Evolutionary conservation across 768 basidiomycete species (phyloP).

Genomic region (Sutorius australiensis): DNA sequence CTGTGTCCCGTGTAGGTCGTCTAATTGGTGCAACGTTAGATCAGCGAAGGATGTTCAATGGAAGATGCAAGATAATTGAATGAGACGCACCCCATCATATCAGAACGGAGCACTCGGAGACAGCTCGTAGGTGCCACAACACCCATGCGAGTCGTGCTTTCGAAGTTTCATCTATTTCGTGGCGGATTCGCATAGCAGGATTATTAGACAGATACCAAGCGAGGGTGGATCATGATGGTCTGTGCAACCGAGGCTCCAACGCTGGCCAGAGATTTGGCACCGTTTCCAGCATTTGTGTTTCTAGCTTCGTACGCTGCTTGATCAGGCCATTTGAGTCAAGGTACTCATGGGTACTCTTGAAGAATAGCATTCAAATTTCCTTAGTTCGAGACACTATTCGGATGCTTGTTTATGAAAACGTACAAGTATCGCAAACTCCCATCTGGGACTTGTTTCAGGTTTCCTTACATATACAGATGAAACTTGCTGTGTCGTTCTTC

Average conservation of each 20-base stretch:
- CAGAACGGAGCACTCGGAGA: background rate
- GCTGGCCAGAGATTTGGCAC: background rate
- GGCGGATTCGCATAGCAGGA: background rate
- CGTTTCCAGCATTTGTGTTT: background rate
- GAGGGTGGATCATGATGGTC: background rate
- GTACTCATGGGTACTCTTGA: too few species aligned
- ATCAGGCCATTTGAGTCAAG: background rate
- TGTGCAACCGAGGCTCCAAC: too few species aligned
- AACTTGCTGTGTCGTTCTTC: background rate
- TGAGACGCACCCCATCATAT: background rate
- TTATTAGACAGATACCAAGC: background rate
- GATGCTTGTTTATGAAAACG: too few species aligned
- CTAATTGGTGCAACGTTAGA: background rate
- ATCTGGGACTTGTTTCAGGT: background rate
- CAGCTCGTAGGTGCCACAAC: background rate
- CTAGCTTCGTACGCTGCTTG: background rate
- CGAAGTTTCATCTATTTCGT: background rate
- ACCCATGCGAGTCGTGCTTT: background rate
- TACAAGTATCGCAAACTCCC: too few species aligned
- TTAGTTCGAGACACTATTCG: too few species aligned
- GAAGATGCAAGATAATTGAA: background rate
- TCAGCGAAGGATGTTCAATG: background rate
- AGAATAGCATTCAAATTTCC: too few species aligned
- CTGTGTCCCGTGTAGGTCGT: background rate
- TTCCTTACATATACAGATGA: background rate